Evolutionary conservation across 768 basidiomycete species (phyloP).

Genomic region (Leccinum uliginosum): DNA sequence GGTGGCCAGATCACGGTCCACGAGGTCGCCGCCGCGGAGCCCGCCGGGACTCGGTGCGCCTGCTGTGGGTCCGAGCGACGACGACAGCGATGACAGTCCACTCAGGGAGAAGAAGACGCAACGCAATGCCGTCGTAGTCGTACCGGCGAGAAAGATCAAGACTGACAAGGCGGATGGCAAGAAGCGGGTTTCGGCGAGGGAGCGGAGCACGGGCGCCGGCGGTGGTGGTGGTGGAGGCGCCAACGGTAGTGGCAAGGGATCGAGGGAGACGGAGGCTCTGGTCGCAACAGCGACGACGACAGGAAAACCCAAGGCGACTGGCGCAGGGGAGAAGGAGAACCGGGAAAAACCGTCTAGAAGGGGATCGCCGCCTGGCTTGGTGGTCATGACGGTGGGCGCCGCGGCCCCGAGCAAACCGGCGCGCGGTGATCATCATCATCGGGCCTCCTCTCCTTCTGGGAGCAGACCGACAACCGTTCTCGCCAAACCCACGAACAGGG

Average conservation of each 20-base stretch:
- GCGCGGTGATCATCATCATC: neutral
- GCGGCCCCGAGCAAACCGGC: conserved; percentile 16
- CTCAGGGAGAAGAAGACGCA: conserved; percentile 46
- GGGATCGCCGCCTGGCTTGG: conserved; percentile 17
- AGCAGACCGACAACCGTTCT: conserved; percentile 11
- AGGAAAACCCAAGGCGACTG: conserved; percentile 29
- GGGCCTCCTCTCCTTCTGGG: neutral
- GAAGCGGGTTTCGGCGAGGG: conserved; percentile 30
- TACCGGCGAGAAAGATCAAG: conserved; percentile 6
- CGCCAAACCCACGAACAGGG: conserved; percentile 7
- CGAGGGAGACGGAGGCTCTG: conserved; percentile 20
- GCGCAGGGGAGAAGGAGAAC: conserved; percentile 34
- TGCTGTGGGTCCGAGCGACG: conserved; percentile 16
- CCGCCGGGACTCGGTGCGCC: conserved; percentile 5
- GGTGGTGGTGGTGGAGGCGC: neutral
- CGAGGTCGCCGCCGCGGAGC: conserved; percentile 23
- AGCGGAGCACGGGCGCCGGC: conserved; percentile 31
- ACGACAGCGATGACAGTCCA: conserved; percentile 51
- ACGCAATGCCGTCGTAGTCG: conserved; percentile 24
- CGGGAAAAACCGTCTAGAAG: conserved; percentile 31
- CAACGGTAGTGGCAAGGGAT: conserved; percentile 24
- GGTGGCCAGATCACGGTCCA: neutral
- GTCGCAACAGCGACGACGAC: conserved; percentile 5
- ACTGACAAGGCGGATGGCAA: conserved; percentile 16
- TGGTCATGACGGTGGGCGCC: conserved; percentile 8